Base-by-base conservation (phyloP, 495 filamentous ascomycete genomes). In the Aspergillus ostianus region DNA sequence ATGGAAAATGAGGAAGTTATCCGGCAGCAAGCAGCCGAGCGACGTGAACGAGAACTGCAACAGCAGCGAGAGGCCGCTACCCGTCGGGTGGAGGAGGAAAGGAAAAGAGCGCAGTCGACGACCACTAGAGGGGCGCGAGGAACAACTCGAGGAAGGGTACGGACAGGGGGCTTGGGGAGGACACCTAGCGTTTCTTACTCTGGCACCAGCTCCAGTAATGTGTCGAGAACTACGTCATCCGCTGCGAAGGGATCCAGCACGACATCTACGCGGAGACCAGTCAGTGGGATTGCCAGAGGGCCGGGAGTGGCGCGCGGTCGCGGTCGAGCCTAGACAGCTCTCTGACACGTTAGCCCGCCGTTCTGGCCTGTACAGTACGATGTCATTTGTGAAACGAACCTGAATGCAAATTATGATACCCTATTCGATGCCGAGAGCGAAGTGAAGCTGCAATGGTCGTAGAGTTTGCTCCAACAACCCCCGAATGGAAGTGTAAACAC, bases 1-100 rank as follows among this genome's bases (percentile, higher is more conserved):
- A 81, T 89, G 46, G 93, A 98, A 69, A 86, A 85, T 56, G 94
- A 97, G 67, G 82, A 83, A 6, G 67, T 84, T 2, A 73, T 83
- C 51, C 86, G 84, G 67, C 86, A 85, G 65, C 87, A 90, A 65
- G 91, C 89, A 21, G 88, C 83, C 0, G 88, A 93, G 70, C 81
- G 91, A 51, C 83, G 87, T 44, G 87, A 86, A 41, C 81, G 80
- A 1, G 91, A 95, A 61, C 85, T 91, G 18, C 87, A 91, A 69
- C 80, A 86, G 49, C 83, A 90, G 53, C 77, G 87, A 56, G 91
- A 90, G 64, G 91, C 89, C 23, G 86, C 84, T 10, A 80, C 77
- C 51, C 77, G 85, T 46, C 85, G 80, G 64, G 87, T 82, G 17
- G 92, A 92, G 64, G 90, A 88, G 27, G 88, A 88, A 72, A 79